phyloP scores from a whole-genome alignment of 352 stramenopile genomes.

The Stephanocyclus meneghinianus region DNA sequence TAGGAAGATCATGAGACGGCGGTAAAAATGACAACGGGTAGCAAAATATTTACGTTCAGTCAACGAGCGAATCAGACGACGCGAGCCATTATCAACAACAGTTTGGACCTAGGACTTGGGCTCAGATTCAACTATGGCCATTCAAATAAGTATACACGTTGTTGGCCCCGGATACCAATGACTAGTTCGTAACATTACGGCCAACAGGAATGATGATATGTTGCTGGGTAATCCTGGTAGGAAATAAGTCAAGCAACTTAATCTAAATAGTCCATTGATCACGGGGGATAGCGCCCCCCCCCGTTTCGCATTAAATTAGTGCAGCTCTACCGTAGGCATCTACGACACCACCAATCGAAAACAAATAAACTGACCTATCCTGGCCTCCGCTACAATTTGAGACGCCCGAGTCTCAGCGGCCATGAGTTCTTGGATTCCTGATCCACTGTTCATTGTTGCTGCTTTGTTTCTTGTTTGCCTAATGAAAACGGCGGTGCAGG shows the following conservation, averaged over 20 bases:
- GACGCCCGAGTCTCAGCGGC: constrained; percentile 81
- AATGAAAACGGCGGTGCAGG: not conserved
- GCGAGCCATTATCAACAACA: too few species aligned
- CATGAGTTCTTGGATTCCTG: constrained; percentile 84
- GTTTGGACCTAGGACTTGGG: too few species aligned
- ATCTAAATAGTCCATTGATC: too few species aligned
- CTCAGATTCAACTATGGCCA: too few species aligned
- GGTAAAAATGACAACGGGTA: not conserved
- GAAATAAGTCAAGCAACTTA: too few species aligned
- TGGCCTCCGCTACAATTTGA: constrained; percentile 84
- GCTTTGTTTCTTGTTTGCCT: constrained; percentile 1
- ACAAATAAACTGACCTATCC: constrained; percentile 73
- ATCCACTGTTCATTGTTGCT: constrained; percentile 67
- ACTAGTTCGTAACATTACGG: too few species aligned
- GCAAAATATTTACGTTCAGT: not conserved
- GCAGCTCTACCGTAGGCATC: not conserved
- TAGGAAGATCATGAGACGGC: not conserved
- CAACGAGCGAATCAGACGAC: too few species aligned
- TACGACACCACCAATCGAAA: not conserved
- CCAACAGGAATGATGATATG: too few species aligned
- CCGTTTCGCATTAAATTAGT: not conserved
- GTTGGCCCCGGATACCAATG: too few species aligned
- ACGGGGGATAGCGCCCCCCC: too few species aligned
- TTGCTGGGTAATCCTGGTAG: too few species aligned
- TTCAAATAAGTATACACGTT: too few species aligned